Evolutionary conservation across 2,329 filamentous ascomycete genomes (phyloP), one percentile per base, ranked within the genome.

Genomic region (Ceratocystis smalleyi): DNA sequence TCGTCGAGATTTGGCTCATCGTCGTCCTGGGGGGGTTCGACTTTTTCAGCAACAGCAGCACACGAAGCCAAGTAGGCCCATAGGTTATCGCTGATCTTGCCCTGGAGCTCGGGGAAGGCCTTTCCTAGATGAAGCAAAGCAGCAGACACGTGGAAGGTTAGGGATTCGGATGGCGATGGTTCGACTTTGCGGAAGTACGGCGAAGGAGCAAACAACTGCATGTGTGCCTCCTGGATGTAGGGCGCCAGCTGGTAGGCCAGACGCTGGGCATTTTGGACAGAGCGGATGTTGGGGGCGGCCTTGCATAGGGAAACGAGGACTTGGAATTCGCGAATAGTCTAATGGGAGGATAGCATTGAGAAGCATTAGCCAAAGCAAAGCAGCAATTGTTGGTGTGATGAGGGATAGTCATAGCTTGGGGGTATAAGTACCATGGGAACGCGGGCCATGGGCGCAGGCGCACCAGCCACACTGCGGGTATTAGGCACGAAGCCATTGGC

Each of bases 271-370:
- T 88, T 87, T 67, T 89, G 83, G 51, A 77, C 74, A 57, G 83
- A 85, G 62, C 85, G 80, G 30, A 97, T 80, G 27, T 84, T 81
- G 3, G 90, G 87, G 2, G 91, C 89, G 63, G 92, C 89, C 75
- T 91, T 92, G 78, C 92, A 97, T 30, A 99, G 80, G 54, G 94
- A 90, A 30, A 97, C 77, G 30, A 99, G 81, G 63, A 95, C 88
- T 74, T 99, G 92, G 69, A 96, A 86, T 78, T 99, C 95, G 70
- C 89, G 86, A 63, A 91, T 84, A 63, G 86, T 89, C 90, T 95
- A 72, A 24, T n/a, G 27, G 24, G n/a, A 24, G 19, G 59, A 32
- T 40, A 22, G 4, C 3, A n/a, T 57, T 32, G 61, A 47, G 60
- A 6, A 43, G 19, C 27, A 22, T 51, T 54, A 24, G 45, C 17